Evolutionary conservation across 2,329 filamentous ascomycete genomes (phyloP), one percentile per base, ranked within the genome.

Genomic region (Phoma sp.): DNA sequence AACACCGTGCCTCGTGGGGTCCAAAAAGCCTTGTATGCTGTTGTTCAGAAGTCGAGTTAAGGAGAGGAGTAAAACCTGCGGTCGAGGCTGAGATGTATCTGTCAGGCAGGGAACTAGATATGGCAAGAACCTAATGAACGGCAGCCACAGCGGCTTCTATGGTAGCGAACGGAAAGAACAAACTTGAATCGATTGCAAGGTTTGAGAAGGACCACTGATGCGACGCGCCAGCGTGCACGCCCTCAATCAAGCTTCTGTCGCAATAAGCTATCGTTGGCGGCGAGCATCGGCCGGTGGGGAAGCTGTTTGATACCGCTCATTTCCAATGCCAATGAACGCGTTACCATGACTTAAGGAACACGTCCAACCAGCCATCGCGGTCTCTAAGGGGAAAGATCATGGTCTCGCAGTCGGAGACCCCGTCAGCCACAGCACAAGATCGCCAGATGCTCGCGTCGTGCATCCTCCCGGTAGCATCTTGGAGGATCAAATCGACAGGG

Each of bases 161-260:
- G 22, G 24, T 55, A 55, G 52, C 45, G 52, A 46, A 41, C 37
- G 46, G 50, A 59, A 65, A 55, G 57, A 53, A 63, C 51, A 62
- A 59, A 48, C 47, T 55, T 46, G 48, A 55, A 40, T 40, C 51
- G 33, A 23, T 37, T 36, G 52, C 48, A 48, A 59, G 48, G 56
- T 51, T 58, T 48, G 25, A 54, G 47, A 32, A 45, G 60, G 52
- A 57, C 52, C 42, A 69, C 62, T 64, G 59, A 64, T 62, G 65
- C 71, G 68, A 70, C 69, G 61, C 65, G 65, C 64, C 61, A 65
- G 58, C 53, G 54, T 50, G 42, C 52, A 54, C 52, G 61, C 58
- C 61, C 61, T 57, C 61, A 56, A 61, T 62, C 41, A 58, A 58
- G 55, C 57, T 59, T 59, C 60, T 54, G 59, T 59, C 59, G 60